Evolutionary conservation across 345 rosid genomes (phyloP), one percentile per base, ranked within the genome.

Genomic region (Physaria fendleri): DNA sequence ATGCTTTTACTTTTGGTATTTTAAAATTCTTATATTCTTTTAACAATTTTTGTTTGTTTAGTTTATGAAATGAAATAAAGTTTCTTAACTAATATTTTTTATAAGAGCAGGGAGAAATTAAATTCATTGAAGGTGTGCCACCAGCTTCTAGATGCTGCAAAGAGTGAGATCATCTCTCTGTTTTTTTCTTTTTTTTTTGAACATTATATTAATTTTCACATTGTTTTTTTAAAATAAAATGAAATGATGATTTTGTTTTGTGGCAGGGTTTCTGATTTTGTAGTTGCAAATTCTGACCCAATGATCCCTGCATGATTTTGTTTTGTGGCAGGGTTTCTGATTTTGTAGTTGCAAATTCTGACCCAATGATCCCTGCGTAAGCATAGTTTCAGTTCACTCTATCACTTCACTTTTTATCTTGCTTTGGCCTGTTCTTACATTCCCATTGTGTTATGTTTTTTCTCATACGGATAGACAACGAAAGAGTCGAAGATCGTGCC

Each of bases 111-210:
- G 94, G 79, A 30, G 97, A 90, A 48, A 58, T 82, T 27, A 90
- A 83, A 71, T 77, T 84, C 22, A 44, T 78, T 0, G 70, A 81
- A 59, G 76, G 84, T 13, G 75, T 79, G 17, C 83, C 75, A 63
- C 87, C 83, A 4, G 83, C 98, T 43, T 85, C 96, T 53, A 72
- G 34, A 76, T 81, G 64, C 82, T 88, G 96, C 90, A 86, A 92
- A 76, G 98, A 84, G 98, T 92, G 76, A 39, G 95, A 44, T 58
- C 8, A 49, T 11, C 32, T 56, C 25, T 64, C 6, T 27, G 2
- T 33, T 32, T 21, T 15, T 4, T 3, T 0, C 59, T 5, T 27
- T 2, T 33, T 32, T 21, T 15, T 4, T 3, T 0, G 49, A 50
- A 32, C 46, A 23, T 37, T 28, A 37, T 34, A 20, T 49, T 27